phyloP scores from a whole-genome alignment of 1,139 yeast species.

The Scheffersomyces illinoinensis region DNA sequence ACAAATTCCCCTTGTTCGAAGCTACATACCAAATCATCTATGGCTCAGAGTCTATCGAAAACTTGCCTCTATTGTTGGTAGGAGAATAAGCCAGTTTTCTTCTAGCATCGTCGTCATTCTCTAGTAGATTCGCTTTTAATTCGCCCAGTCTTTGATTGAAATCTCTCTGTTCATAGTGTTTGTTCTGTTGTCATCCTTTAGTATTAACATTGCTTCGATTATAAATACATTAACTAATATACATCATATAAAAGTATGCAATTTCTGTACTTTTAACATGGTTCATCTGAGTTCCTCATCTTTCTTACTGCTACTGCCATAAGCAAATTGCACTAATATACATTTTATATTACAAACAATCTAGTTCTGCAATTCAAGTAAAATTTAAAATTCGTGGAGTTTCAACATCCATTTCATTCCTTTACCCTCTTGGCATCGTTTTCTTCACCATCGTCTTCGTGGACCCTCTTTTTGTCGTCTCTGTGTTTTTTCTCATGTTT shows the following conservation, averaged over 20 bases:
- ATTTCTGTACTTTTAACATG: neutral
- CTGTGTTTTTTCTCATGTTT: conserved; percentile 38
- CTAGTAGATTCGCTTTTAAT: neutral
- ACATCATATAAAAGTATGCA: neutral
- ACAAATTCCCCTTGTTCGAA: conserved; percentile 48
- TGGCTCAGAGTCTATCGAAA: conserved; percentile 43
- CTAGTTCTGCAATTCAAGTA: neutral
- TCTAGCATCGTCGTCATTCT: neutral
- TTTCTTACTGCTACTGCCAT: neutral
- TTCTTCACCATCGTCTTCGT: conserved; percentile 5
- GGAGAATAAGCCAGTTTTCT: conserved; percentile 1
- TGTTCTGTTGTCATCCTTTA: neutral
- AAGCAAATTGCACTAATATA: neutral
- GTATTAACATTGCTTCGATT: neutral
- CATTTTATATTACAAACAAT: neutral
- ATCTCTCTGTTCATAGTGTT: neutral
- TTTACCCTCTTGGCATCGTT: conserved; percentile 2
- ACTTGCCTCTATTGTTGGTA: conserved; percentile 43
- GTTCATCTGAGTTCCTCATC: neutral
- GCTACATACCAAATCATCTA: conserved; percentile 49
- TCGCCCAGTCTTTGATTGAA: neutral
- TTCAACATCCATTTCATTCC: conserved; percentile 1
- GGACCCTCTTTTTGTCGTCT: conserved; percentile 12
- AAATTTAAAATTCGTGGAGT: neutral
- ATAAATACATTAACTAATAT: neutral